Evolutionary conservation across 257 asterid genomes (phyloP).

Genomic region (Lycium ferocissimum): DNA sequence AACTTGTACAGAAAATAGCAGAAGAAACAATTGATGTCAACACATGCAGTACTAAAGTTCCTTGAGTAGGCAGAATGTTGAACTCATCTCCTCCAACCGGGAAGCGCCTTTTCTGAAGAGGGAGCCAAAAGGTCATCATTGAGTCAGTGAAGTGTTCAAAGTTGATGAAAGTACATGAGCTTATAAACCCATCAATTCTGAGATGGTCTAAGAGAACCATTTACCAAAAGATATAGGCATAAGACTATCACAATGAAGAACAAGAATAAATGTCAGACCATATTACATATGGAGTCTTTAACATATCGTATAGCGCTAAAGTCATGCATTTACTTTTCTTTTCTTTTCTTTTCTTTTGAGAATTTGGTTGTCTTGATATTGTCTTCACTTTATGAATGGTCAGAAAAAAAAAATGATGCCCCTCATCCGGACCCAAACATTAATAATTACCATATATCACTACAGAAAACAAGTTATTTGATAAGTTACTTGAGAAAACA

Average conservation of each 20-base stretch:
- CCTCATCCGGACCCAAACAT: not conserved
- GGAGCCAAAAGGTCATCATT: constrained; percentile 3
- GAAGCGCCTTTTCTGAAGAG: constrained; percentile 74
- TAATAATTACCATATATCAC: not conserved
- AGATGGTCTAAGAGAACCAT: not conserved
- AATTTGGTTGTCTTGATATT: not conserved
- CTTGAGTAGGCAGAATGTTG: constrained; percentile 31
- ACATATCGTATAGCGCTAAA: not conserved
- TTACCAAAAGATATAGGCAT: not conserved
- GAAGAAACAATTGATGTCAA: constrained; percentile 21
- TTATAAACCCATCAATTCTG: not conserved
- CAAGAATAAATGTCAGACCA: not conserved
- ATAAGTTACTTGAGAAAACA: not conserved
- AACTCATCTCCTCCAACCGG: constrained; percentile 92
- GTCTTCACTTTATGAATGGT: not conserved
- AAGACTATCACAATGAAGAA: not conserved
- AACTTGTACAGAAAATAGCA: constrained; percentile 5
- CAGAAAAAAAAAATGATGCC: not conserved
- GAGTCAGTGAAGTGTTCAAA: constrained; percentile 22
- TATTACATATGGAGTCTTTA: not conserved
- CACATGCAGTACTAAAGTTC: constrained; percentile 26
- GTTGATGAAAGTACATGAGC: constrained; percentile 1
- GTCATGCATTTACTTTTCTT: constrained; percentile 10
- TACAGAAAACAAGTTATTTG: not conserved
- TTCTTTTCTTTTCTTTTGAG: not conserved